Conservation (phyloP, 2,329 filamentous ascomycete species). For the Verruconis gallopava region DNA sequence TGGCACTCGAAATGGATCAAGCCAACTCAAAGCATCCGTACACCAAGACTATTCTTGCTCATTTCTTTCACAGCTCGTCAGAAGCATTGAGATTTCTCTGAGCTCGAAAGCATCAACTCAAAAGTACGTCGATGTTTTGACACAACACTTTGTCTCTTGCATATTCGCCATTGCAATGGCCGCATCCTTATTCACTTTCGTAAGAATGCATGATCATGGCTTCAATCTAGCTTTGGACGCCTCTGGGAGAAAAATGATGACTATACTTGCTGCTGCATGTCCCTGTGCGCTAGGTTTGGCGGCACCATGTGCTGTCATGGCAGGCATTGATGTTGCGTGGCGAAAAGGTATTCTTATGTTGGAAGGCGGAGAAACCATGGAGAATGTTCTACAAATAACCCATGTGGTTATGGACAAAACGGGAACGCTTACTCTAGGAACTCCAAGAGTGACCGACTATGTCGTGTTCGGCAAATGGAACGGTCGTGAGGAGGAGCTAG, state of each 20-base stretch:
- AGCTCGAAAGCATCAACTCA: not conserved
- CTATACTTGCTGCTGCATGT: not conserved
- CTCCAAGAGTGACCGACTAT: not conserved
- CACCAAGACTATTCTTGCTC: not conserved
- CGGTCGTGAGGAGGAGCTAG: not conserved
- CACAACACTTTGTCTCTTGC: slow-evolving; percentile 1
- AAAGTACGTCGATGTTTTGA: not conserved
- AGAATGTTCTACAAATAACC: not conserved
- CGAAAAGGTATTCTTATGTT: not conserved
- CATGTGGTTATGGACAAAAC: slow-evolving; percentile 2
- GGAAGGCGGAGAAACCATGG: not conserved
- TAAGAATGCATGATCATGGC: not conserved
- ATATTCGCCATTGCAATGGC: not conserved
- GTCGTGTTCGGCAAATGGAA: not conserved
- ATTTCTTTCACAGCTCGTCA: not conserved
- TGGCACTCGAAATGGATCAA: not conserved
- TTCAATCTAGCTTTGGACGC: not conserved
- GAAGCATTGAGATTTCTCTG: not conserved
- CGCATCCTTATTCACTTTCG: not conserved
- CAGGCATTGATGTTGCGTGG: slow-evolving; percentile 3
- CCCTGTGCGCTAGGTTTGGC: slow-evolving; percentile 1
- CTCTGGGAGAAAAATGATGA: not conserved
- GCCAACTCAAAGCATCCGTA: not conserved
- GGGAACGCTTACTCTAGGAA: not conserved
- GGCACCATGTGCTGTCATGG: not conserved